Conservation (phyloP, 768 basidiomycete genomes). For the Psilocybe sp. region DNA sequence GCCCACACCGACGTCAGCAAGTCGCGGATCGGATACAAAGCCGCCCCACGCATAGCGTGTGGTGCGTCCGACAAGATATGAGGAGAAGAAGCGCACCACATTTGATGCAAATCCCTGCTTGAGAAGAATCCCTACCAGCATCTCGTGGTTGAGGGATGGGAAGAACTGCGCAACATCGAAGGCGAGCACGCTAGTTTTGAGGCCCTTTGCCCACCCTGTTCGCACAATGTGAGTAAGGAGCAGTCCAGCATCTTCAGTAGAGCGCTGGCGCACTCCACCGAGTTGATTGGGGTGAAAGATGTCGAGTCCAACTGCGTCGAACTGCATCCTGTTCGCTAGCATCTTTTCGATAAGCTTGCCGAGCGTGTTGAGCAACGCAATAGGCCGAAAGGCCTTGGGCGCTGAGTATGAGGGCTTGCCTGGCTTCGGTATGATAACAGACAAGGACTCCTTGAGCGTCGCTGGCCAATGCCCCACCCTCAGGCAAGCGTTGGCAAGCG, state of each 20-base stretch:
- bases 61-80: too few species aligned
- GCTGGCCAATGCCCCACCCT: conserved; percentile 2
- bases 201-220: too few species aligned
- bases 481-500: too few species aligned
- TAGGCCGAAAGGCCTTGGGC: conserved; percentile 8
- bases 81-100: too few species aligned
- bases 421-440: conserved; percentile 14
- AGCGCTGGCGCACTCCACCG: conserved; percentile 7
- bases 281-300: conserved; percentile 6
- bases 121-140: too few species aligned
- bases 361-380: conserved; percentile 10
- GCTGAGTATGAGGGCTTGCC: conserved; percentile 6
- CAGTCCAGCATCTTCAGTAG: conserved; percentile 18
- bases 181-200: too few species aligned
- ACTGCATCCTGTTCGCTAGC: conserved; percentile 8
- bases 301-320: not conserved
- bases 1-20: not conserved
- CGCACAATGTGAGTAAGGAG: too few species aligned
- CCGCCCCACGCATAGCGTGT: too few species aligned
- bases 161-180: too few species aligned
- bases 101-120: too few species aligned
- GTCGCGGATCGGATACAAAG: not conserved
- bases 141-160: too few species aligned
- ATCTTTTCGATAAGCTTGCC: conserved; percentile 12
- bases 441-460: conserved; percentile 11